Evolutionary conservation across 768 basidiomycete genomes (phyloP).

Genomic region (Lactifluus pinguis): DNA sequence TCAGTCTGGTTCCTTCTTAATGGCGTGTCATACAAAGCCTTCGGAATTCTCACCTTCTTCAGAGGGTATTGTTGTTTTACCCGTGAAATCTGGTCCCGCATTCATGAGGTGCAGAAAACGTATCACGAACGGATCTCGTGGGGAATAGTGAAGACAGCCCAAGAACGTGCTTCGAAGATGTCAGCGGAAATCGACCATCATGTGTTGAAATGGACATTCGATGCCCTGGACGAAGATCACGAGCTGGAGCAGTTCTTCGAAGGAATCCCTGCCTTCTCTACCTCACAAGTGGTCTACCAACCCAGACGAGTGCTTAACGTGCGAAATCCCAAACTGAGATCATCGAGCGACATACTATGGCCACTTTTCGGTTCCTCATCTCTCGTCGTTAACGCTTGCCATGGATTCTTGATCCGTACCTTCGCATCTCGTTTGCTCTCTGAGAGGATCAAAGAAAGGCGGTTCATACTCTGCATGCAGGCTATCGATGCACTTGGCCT

Average conservation of each 20-base stretch:
- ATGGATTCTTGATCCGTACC: no score
- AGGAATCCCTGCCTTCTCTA: no score
- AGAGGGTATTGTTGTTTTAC: no score
- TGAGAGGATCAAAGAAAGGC: neutral
- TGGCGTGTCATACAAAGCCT: no score
- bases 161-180: neutral
- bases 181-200: neutral
- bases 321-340: no score
- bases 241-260: neutral
- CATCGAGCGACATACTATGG: no score
- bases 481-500: neutral
- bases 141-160: neutral
- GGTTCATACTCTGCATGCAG: neutral
- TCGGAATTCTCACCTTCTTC: neutral
- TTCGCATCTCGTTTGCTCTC: neutral
- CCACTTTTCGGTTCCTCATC: no score
- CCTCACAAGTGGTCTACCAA: neutral
- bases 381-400: no score
- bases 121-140: neutral
- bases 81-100: no score
- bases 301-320: neutral
- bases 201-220: neutral
- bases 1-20: no score
- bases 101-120: neutral
- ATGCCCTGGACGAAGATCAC: neutral